Percentiles rank a stretch among this genome's conserved stretches.
Evolutionary conservation across 169 alveolate genomes (phyloP).

Genomic region (Perkinsus marinus): DNA sequence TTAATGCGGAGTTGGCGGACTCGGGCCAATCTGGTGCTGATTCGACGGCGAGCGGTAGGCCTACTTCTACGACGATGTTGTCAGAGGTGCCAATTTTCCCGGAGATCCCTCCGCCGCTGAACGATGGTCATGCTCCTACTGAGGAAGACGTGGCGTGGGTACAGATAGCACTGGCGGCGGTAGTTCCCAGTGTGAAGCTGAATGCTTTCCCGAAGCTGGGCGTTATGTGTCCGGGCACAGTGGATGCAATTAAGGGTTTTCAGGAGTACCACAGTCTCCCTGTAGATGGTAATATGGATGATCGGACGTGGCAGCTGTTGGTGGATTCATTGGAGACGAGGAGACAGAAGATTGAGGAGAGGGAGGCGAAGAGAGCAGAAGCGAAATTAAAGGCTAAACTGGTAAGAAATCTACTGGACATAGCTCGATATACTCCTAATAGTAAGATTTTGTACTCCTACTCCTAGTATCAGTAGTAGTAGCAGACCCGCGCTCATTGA

Average conservation of each 20-base stretch:
- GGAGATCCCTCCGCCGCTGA: not conserved
- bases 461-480: too few species aligned
- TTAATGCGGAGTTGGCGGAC: not conserved
- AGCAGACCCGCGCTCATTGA: too few species aligned
- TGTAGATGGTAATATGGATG: not conserved
- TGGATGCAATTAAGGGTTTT: not conserved
- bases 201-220: not conserved
- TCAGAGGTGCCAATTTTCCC: not conserved
- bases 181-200: not conserved
- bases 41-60: not conserved
- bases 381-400: not conserved
- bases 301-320: not conserved
- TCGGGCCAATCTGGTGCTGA: not conserved
- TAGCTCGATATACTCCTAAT: too few species aligned
- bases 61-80: not conserved
- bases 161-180: not conserved
- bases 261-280: not conserved
- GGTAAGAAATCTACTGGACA: not conserved
- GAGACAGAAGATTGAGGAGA: not conserved
- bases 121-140: not conserved
- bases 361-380: not conserved
- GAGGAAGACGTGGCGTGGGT: not conserved
- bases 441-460: not conserved
- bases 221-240: not conserved
- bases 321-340: not conserved